Evolutionary conservation across 2,329 filamentous ascomycete species (phyloP), one percentile per base, ranked within the genome.

Genomic region (Aspergillus fructus): DNA sequence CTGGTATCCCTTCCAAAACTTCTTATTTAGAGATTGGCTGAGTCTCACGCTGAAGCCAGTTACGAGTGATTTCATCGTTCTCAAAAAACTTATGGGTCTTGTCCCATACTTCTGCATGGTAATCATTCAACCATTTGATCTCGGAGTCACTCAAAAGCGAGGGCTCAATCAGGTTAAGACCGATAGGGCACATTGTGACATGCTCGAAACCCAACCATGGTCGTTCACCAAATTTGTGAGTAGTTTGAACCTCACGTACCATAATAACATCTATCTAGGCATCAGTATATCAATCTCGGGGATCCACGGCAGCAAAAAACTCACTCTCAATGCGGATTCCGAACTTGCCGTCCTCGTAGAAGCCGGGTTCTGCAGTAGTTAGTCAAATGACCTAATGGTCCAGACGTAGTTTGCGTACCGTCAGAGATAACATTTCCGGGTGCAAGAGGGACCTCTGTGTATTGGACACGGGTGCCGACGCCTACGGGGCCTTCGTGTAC

Each of bases 401-500:
- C 21, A 13, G 11, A 21, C 24, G 17, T 33, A 3, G 9, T 45
- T 17, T 21, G 62, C 70, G 45, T 68, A 79, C 78, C 82, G 68
- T 97, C 92, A 2, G 93, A 97, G 53, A 97, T 86, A 41, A 99
- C 93, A 67, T 99, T 97, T 45, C 94, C 94, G n/a, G 91, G 83
- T 0, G 91, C 85, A 30, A 99, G 82, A 0, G 94, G 84, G 5
- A 97, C 93, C 71, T 99, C 94, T 0, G 91, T 89, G 71, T 93
- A 97, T 67, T 96, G 90, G 40, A 96, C 86, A 45, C 94, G 85
- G 9, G 93, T 97, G 27, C 94, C 94, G 59, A 99, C 96, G 19
- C 94, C 94, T 60, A 99, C 96, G 1, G 94, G 94, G 0, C 94
- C 94, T 77, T 99, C 94, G 71, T 99, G 94, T 0, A 99, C 94